Conservation (phyloP, 306 rosid species). For the Castanea mollissima region DNA sequence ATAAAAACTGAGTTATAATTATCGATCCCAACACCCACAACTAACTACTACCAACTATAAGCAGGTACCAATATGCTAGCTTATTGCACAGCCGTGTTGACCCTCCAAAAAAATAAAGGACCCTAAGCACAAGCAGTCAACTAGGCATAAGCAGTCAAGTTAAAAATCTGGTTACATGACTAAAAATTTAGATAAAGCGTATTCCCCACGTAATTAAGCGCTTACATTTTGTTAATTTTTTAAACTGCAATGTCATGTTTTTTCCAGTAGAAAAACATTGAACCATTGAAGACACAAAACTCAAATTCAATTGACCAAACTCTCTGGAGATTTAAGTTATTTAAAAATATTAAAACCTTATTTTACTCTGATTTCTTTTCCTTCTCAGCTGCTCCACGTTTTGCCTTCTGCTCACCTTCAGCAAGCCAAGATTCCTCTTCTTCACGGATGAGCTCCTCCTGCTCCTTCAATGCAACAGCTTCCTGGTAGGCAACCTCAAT, state of each 20-base stretch:
- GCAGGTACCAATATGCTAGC: too few relatives aligned
- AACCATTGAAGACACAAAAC: not conserved
- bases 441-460: conserved; percentile 98
- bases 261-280: not conserved
- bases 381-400: conserved; percentile 69
- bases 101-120: not conserved
- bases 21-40: too few relatives aligned
- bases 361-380: conserved; percentile 91
- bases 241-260: not conserved
- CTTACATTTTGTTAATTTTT: not conserved
- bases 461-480: conserved; percentile 96
- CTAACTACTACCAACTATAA: too few relatives aligned
- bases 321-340: conserved; percentile 4
- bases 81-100: not conserved
- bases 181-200: not conserved
- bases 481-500: conserved; percentile 98
- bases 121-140: not conserved
- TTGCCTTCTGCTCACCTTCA: conserved; percentile 83
- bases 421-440: conserved; percentile 98
- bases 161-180: not conserved
- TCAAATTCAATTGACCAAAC: conserved; percentile 2
- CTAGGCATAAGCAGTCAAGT: not conserved
- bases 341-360: conserved; percentile 48
- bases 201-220: not conserved
- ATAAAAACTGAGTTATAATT: too few relatives aligned